Evolutionary conservation across 176 grass and related monocot genomes (phyloP).

Genomic region (Carex pumila): DNA sequence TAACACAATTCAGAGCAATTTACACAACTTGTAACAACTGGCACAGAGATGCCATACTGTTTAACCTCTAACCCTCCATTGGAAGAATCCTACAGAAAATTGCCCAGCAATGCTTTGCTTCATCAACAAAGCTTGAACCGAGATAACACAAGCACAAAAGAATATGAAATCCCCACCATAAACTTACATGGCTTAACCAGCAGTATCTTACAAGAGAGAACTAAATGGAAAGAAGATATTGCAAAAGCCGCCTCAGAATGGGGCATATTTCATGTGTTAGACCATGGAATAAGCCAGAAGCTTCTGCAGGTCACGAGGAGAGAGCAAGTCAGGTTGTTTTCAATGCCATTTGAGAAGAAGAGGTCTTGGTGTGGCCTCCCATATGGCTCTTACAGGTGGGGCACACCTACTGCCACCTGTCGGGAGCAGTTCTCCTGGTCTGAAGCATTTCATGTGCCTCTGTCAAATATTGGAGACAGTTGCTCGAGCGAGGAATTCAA

Average conservation of each 20-base stretch:
- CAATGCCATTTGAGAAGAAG: slow-evolving; percentile 29
- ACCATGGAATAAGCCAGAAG: slow-evolving; percentile 19
- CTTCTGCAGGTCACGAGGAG: slow-evolving; percentile 2
- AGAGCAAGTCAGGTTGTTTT: slow-evolving; percentile 28
- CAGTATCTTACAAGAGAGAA: not conserved
- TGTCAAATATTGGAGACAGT: not conserved
- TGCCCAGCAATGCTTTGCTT: not conserved
- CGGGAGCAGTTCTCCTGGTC: slow-evolving; percentile 23
- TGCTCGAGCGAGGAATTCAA: slow-evolving; percentile 4
- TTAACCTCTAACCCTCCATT: slow-evolving; percentile 17
- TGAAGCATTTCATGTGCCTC: slow-evolving; percentile 27
- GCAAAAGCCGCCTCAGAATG: slow-evolving; percentile 22
- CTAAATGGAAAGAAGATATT: slow-evolving; percentile 12
- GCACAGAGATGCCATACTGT: slow-evolving; percentile 8
- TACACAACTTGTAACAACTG: not conserved
- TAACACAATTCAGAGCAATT: not conserved
- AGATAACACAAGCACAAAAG: slow-evolving; percentile 7
- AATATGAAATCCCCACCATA: slow-evolving; percentile 31
- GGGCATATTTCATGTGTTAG: slow-evolving; percentile 38
- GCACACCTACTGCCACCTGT: slow-evolving; percentile 12
- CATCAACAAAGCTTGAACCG: not conserved
- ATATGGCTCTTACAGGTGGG: slow-evolving; percentile 29
- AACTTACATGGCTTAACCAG: slow-evolving; percentile 20
- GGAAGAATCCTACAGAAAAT: slow-evolving; percentile 1
- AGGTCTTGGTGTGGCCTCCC: not conserved